Percentiles rank a stretch among this genome's conserved stretches.
phyloP scores from a whole-genome alignment of 352 stramenopile species.

The Globisporangium spinosum region DNA sequence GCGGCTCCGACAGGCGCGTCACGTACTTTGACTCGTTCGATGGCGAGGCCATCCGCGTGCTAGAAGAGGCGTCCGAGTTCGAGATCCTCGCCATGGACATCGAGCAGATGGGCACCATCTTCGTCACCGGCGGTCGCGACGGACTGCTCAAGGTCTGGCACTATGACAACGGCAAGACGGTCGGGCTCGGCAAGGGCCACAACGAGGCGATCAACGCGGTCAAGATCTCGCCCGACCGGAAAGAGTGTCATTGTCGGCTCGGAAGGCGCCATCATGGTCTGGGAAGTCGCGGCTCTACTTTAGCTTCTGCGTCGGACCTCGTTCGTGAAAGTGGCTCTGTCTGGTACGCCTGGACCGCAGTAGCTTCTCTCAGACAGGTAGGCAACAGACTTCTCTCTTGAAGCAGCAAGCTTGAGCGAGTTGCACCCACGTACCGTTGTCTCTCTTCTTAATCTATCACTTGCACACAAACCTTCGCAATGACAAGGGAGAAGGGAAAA shows the following conservation, averaged over 20 bases:
- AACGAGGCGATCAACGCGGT: slow-evolving; percentile 92
- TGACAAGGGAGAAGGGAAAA: not conserved
- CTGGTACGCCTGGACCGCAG: not conserved
- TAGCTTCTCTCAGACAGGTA: not conserved
- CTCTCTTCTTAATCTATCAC: not conserved
- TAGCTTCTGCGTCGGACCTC: not conserved
- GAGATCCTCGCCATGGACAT: slow-evolving; percentile 95
- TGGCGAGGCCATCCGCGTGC: slow-evolving; percentile 91
- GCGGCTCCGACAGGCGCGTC: slow-evolving; percentile 93
- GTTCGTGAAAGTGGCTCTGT: not conserved
- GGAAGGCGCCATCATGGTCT: slow-evolving; percentile 96
- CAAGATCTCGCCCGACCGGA: slow-evolving; percentile 91
- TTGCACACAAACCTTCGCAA: not conserved
- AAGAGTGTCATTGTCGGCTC: slow-evolving; percentile 90
- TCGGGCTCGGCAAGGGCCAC: slow-evolving; percentile 89
- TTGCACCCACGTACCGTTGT: not conserved
- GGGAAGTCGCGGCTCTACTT: slow-evolving; percentile 74
- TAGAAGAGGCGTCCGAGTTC: slow-evolving; percentile 87
- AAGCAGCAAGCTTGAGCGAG: not conserved
- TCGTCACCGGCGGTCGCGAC: slow-evolving; percentile 90
- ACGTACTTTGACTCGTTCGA: slow-evolving; percentile 97
- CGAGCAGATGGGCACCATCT: slow-evolving; percentile 81
- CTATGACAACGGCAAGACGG: slow-evolving; percentile 94
- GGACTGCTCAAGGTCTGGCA: slow-evolving; percentile 93
- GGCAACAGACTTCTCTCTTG: not conserved